These are phyloP conservation scores for Monosporascus sp. DNA, from an alignment of 2,329 filamentous ascomycete species.

Conservation along the genomic window DNA sequence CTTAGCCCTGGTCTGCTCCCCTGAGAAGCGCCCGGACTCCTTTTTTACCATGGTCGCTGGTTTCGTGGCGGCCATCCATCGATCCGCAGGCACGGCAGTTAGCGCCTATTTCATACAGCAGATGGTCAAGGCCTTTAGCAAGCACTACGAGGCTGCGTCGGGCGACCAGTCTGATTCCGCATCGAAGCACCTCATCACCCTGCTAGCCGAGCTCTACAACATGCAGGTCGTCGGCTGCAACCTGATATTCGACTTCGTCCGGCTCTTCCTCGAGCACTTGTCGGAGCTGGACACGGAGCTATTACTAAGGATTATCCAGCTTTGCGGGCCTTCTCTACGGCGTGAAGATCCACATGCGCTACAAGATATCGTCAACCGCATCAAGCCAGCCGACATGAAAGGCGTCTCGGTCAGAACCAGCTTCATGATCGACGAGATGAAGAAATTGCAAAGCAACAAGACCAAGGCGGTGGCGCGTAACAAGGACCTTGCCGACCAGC, in stretches of 20 bases:
- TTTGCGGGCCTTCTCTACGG: slow-evolving; percentile 74
- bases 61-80: slow-evolving; percentile 84
- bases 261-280: slow-evolving; percentile 66
- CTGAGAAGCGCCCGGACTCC: slow-evolving; percentile 74
- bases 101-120: slow-evolving; percentile 80
- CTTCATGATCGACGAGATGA: slow-evolving; percentile 97
- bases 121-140: slow-evolving; percentile 69
- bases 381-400: slow-evolving; percentile 67
- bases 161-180: slow-evolving; percentile 27
- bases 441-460: slow-evolving; percentile 89
- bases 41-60: slow-evolving; percentile 88
- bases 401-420: slow-evolving; percentile 82
- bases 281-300: slow-evolving; percentile 86
- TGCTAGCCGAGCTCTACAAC: slow-evolving; percentile 84
- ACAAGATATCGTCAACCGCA: slow-evolving; percentile 78
- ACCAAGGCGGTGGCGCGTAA: slow-evolving; percentile 70
- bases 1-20: slow-evolving; percentile 72
- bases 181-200: slow-evolving; percentile 61
- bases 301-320: slow-evolving; percentile 75
- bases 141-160: slow-evolving; percentile 48
- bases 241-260: slow-evolving; percentile 87
- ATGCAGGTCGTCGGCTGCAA: slow-evolving; percentile 82
- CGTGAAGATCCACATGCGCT: slow-evolving; percentile 83
- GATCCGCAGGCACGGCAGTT: slow-evolving; percentile 80
- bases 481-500: slow-evolving; percentile 73